phyloP scores from a whole-genome alignment of 78 protist genomes.

The Dictyostelium purpureum region DNA sequence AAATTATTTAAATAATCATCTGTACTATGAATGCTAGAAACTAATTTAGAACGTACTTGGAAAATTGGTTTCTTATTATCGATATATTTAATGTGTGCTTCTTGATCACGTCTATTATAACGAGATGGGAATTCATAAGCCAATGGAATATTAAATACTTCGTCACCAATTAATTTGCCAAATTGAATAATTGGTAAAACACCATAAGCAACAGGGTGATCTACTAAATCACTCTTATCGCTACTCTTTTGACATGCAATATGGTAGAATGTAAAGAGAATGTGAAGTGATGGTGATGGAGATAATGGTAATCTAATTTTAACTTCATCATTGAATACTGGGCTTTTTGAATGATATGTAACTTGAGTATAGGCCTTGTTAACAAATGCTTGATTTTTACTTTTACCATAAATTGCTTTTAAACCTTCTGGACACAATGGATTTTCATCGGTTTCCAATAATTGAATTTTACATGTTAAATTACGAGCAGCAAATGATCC shows the following conservation, averaged over 20 bases:
- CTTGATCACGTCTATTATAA: conserved; percentile 43
- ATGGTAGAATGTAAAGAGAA: conserved; percentile 78
- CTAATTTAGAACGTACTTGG: conserved; percentile 56
- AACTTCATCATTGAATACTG: conserved; percentile 71
- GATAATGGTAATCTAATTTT: conserved; percentile 64
- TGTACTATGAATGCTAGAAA: conserved; percentile 6
- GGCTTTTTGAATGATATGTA: conserved; percentile 73
- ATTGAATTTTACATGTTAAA: conserved; percentile 52
- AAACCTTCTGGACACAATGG: conserved; percentile 51
- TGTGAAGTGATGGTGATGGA: conserved; percentile 12
- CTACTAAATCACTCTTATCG: not conserved
- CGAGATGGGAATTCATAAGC: conserved; percentile 58
- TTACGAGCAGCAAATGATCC: conserved; percentile 73
- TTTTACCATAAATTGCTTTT: conserved; percentile 57
- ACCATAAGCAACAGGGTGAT: conserved; percentile 54
- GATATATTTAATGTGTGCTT: conserved; percentile 20
- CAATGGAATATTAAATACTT: conserved; percentile 28
- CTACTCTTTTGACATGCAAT: conserved; percentile 67
- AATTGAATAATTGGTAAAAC: conserved; percentile 49
- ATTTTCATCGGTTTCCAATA: conserved; percentile 74
- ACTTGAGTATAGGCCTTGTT: conserved; percentile 18
- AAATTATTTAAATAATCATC: conserved; percentile 40
- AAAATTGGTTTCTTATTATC: conserved; percentile 72
- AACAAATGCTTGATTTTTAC: conserved; percentile 14
- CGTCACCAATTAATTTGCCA: conserved; percentile 57